These are phyloP conservation scores for Amanita fuliginea DNA, from an alignment of 768 basidiomycete genomes.

Conservation along the genomic window DNA sequence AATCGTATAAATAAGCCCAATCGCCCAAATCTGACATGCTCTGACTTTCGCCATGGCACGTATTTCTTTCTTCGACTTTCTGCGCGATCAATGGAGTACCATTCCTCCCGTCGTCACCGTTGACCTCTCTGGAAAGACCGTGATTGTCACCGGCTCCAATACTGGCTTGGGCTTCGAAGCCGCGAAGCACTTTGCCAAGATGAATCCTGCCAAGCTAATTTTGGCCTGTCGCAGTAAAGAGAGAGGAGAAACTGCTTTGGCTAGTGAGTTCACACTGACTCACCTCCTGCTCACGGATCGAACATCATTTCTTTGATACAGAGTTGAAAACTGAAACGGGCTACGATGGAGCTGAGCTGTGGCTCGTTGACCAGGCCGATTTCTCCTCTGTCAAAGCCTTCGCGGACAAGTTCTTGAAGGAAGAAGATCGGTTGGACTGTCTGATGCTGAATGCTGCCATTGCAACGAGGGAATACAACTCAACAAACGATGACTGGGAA, in stretches of 20 bases:
- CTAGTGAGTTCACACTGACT: conserved; percentile 16
- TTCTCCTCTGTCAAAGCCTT: conserved; percentile 28
- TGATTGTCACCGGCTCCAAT: conserved; percentile 39
- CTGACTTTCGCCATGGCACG: too few relatives aligned
- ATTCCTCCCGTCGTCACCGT: conserved; percentile 20
- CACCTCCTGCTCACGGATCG: too few relatives aligned
- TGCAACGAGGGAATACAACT: conserved; percentile 6
- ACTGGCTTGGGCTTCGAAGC: conserved; percentile 38
- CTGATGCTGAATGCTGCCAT: conserved; percentile 34
- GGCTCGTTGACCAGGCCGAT: conserved; percentile 24
- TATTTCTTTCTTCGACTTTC: too few relatives aligned
- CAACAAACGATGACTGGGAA: conserved; percentile 37
- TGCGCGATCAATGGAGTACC: not conserved
- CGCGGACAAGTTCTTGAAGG: conserved; percentile 20
- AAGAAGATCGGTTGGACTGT: conserved; percentile 26
- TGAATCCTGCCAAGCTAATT: conserved; percentile 29
- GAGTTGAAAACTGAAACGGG: conserved; percentile 19
- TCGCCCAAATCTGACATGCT: too few relatives aligned
- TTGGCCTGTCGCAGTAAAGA: conserved; percentile 23
- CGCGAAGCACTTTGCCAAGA: conserved; percentile 29
- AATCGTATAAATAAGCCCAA: conserved; percentile 8
- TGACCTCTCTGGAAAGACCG: conserved; percentile 33
- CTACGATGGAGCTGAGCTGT: conserved; percentile 22
- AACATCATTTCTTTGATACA: conserved; percentile 2
- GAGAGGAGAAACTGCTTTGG: conserved; percentile 23